These are phyloP conservation scores for Aspergillus spinulosporus DNA, from an alignment of 2,329 filamentous ascomycete genomes.

Conservation along the genomic window DNA sequence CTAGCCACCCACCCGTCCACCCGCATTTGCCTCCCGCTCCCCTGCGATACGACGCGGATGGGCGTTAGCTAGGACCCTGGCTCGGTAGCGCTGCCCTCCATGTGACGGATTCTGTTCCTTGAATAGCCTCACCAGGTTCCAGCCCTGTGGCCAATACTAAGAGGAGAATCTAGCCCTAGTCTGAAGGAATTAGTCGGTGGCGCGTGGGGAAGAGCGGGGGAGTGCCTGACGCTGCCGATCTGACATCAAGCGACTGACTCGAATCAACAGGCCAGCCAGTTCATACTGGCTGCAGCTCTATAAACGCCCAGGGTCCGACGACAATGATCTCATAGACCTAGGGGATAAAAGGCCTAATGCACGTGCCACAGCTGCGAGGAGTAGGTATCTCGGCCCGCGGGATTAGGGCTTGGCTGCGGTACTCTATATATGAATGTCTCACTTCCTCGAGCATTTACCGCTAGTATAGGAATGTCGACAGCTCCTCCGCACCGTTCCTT, in stretches of 20 bases:
- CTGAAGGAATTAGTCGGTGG: not conserved
- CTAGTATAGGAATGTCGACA: too few relatives aligned
- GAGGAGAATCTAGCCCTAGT: not conserved
- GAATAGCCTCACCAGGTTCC: not conserved
- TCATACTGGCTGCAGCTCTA: not conserved
- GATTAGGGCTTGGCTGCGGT: not conserved
- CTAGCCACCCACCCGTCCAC: too few relatives aligned
- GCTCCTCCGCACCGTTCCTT: too few relatives aligned
- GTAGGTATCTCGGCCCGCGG: constrained; percentile 4
- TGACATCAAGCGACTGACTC: constrained; percentile 3
- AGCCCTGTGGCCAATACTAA: too few relatives aligned
- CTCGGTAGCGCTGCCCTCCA: not conserved
- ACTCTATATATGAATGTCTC: not conserved
- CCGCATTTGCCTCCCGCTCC: too few relatives aligned
- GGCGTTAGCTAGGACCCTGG: too few relatives aligned
- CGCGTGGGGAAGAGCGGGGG: not conserved
- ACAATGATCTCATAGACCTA: too few relatives aligned
- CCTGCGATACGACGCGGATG: not conserved
- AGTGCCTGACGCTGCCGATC: not conserved
- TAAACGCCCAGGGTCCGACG: too few relatives aligned
- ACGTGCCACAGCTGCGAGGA: too few relatives aligned
- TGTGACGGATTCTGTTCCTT: not conserved
- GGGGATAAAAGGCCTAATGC: too few relatives aligned
- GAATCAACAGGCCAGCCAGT: not conserved
- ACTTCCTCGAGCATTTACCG: not conserved